Evolutionary conservation across 371 early-diverging fungal species (phyloP).

Genomic region (Blyttiomyces sp.): DNA sequence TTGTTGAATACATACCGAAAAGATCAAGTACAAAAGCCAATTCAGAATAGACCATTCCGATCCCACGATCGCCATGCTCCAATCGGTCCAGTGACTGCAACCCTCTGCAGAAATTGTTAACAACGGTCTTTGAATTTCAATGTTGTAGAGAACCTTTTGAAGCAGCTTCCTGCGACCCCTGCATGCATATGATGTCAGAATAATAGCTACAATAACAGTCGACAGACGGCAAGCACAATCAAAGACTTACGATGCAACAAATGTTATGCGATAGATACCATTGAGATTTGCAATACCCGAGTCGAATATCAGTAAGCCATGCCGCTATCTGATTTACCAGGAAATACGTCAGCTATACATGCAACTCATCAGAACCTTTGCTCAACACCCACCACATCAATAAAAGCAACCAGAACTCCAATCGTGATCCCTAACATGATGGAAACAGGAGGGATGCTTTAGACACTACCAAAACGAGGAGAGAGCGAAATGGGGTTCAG

Average conservation of each 20-base stretch:
- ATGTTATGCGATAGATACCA: conserved; percentile 44
- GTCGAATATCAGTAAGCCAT: conserved; percentile 42
- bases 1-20: conserved; percentile 29
- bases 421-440: conserved; percentile 30
- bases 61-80: conserved; percentile 29
- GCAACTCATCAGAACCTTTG: background rate
- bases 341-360: background rate
- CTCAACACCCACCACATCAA: conserved; percentile 24
- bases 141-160: background rate
- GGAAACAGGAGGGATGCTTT: background rate
- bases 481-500: background rate
- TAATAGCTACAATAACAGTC: background rate
- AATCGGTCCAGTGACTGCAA: conserved; percentile 34
- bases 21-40: conserved; percentile 33
- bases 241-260: conserved; percentile 37
- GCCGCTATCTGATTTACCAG: conserved; percentile 26
- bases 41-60: conserved; percentile 24
- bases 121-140: background rate
- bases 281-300: conserved; percentile 40
- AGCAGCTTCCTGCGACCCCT: background rate
- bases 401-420: conserved; percentile 32
- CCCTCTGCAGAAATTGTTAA: background rate
- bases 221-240: background rate
- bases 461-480: background rate
- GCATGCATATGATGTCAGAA: background rate